These are phyloP conservation scores for Rhododendron ferrugineum DNA, from an alignment of 148 eudicot species.

Conservation along the genomic window DNA sequence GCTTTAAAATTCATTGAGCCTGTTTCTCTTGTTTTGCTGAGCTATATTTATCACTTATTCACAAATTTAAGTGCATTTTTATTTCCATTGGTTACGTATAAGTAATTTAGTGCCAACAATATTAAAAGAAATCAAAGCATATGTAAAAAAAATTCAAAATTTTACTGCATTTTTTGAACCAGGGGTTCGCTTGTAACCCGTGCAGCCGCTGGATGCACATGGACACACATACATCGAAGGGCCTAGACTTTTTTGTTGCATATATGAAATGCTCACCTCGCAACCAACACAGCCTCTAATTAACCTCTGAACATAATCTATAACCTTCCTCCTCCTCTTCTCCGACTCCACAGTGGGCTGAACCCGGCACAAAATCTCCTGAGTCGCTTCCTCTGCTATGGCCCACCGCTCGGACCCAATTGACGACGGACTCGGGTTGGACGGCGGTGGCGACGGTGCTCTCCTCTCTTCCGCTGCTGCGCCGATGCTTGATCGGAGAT, in stretches of 20 bases:
- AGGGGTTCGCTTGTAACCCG: too few species aligned
- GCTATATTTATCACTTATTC: too few species aligned
- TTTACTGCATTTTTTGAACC: too few species aligned
- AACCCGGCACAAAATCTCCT: slow-evolving; percentile 39
- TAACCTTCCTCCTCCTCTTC: slow-evolving; percentile 41
- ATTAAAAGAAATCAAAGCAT: too few species aligned
- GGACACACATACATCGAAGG: background rate
- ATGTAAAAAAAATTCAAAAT: too few species aligned
- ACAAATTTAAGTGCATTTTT: too few species aligned
- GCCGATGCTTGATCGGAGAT: slow-evolving; percentile 36
- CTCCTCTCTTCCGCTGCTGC: slow-evolving; percentile 28
- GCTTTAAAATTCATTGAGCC: too few species aligned
- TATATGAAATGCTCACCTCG: slow-evolving; percentile 25
- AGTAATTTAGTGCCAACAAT: too few species aligned
- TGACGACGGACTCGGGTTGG: slow-evolving; percentile 11
- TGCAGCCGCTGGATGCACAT: too few species aligned
- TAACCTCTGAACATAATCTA: slow-evolving; percentile 53
- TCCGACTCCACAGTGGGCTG: slow-evolving; percentile 53
- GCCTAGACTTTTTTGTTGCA: background rate
- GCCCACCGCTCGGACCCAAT: slow-evolving; percentile 32
- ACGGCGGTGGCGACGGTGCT: slow-evolving; percentile 19
- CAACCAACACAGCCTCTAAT: slow-evolving; percentile 32
- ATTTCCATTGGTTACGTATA: too few species aligned
- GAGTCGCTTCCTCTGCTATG: slow-evolving; percentile 33
- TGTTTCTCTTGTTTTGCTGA: too few species aligned